phyloP scores from a whole-genome alignment of 176 grass and related monocot genomes.

The Saccharum spontaneum region DNA sequence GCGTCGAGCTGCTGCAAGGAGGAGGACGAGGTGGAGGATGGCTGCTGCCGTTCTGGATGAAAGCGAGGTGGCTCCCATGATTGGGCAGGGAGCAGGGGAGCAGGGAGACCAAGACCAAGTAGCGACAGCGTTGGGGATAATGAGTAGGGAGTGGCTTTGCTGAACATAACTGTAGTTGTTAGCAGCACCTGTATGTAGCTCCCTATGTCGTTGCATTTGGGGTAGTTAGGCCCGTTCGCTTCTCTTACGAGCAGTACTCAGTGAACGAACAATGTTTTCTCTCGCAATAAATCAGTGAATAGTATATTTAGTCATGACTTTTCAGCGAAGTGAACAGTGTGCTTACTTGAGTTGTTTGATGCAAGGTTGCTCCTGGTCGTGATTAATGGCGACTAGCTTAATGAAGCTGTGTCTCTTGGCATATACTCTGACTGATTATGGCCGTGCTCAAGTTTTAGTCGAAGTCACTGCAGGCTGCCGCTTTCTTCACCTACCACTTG shows the following conservation, averaged over 20 bases:
- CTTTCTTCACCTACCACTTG: too few species aligned
- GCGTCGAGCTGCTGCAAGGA: background rate
- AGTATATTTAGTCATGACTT: too few species aligned
- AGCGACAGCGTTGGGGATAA: background rate
- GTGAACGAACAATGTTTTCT: too few species aligned
- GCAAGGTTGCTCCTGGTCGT: background rate
- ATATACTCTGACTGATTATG: too few species aligned
- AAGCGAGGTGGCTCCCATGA: conserved; percentile 22
- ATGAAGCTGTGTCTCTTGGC: background rate
- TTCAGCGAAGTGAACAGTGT: too few species aligned
- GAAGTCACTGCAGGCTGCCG: too few species aligned
- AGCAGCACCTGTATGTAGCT: background rate
- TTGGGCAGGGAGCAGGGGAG: background rate
- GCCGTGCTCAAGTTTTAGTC: too few species aligned
- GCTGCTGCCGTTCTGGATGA: background rate
- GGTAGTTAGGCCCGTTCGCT: background rate
- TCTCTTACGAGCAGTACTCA: too few species aligned
- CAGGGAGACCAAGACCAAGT: background rate
- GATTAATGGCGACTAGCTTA: too few species aligned
- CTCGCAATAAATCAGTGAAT: too few species aligned
- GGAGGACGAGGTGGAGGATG: conserved; percentile 6
- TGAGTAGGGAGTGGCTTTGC: background rate
- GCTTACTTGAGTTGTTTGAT: conserved; percentile 9
- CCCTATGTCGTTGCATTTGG: background rate
- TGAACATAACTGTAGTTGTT: background rate